Evolutionary conservation across 768 basidiomycete species (phyloP), one percentile per base, ranked within the genome.

Genomic region (Podaxis mareebaensis): DNA sequence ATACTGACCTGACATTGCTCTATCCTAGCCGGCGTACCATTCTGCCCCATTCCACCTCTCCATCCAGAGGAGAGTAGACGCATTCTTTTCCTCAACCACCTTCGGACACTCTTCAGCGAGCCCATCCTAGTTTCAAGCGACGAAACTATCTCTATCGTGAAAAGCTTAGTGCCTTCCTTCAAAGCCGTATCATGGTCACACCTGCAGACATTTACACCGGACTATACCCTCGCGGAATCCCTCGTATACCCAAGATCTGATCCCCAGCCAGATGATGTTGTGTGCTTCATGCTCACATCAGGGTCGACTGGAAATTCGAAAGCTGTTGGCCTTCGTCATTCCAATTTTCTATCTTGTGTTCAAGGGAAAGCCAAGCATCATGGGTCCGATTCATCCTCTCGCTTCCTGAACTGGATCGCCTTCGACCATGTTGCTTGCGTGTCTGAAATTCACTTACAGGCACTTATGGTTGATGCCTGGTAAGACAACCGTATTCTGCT

Each of bases 351-450:
- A 49, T 60, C 59, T n/a, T 52, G 36, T 39, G 59, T 60, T 38
- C 59, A 24, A 20, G 59, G 59, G 8, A 60, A 60, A 10, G 52
- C 52, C 20, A 60, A 52, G 51, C 59, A 60, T n/a, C 59, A 60
- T 49, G 59, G 33, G 20, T 52, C 49, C 13, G 10, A 20, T 22
- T 17, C 11, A 7, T 52, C 59, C 20, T 60, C 59, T n/a, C 33
- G 59, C 7, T 60, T 60, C 33, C 38, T 52, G 22, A 60, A 60
- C 11, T 60, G 59, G 59, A 60, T 60, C 15, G 59, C 59, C 36
- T 60, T 60, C 17, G 59, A 60, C 33, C 59, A 60, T 42, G 59
- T 60, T 26, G 59, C 59, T 22, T 60, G 59, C 42, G 59, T 60
- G 11, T 60, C 59, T 15, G 59, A 60, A 53, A 51, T 60, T 13